Evolutionary conservation across 1,284 basidiomycete genomes (phyloP).

Genomic region (Ganoderma leucocontextum): DNA sequence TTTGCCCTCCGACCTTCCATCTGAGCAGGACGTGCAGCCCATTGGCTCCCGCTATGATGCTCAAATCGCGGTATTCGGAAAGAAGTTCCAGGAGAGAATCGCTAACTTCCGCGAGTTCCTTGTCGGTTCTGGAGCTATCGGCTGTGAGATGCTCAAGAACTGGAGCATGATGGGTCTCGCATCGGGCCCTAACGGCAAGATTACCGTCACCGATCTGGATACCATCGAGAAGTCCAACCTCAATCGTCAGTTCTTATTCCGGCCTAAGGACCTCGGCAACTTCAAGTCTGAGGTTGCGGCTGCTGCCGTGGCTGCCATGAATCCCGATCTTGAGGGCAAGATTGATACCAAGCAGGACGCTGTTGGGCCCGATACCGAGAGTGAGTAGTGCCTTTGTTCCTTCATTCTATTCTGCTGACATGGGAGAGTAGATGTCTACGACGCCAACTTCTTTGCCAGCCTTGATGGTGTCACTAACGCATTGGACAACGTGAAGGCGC

Average conservation of each 20-base stretch:
- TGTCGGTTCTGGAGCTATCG: slow-evolving; percentile 98
- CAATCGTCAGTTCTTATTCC: slow-evolving; percentile 98
- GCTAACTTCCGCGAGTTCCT: slow-evolving; percentile 94
- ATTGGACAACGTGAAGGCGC: slow-evolving; percentile 97
- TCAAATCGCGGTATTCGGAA: slow-evolving; percentile 97
- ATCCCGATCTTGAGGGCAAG: slow-evolving; percentile 90
- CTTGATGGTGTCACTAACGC: slow-evolving; percentile 99
- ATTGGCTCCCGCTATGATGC: slow-evolving; percentile 89
- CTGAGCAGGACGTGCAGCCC: slow-evolving; percentile 89
- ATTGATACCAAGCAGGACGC: slow-evolving; percentile 93
- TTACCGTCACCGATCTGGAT: slow-evolving; percentile 97
- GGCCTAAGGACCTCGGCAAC: slow-evolving; percentile 95
- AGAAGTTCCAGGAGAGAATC: slow-evolving; percentile 93
- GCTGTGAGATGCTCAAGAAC: slow-evolving; percentile 99
- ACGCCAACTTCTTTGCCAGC: slow-evolving; percentile 87
- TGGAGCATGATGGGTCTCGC: slow-evolving; percentile 99
- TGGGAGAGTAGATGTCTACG: slow-evolving; percentile 78
- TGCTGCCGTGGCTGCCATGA: slow-evolving; percentile 95
- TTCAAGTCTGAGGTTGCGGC: slow-evolving; percentile 99
- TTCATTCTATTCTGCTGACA: slow-evolving; percentile 11
- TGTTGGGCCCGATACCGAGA: slow-evolving; percentile 93
- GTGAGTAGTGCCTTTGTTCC: slow-evolving; percentile 54
- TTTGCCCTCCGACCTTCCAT: slow-evolving; percentile 77
- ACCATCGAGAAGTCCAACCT: slow-evolving; percentile 99
- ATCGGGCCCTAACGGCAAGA: slow-evolving; percentile 81